phyloP scores from a whole-genome alignment of 2,329 filamentous ascomycete genomes.

The Ramularia endophylla region DNA sequence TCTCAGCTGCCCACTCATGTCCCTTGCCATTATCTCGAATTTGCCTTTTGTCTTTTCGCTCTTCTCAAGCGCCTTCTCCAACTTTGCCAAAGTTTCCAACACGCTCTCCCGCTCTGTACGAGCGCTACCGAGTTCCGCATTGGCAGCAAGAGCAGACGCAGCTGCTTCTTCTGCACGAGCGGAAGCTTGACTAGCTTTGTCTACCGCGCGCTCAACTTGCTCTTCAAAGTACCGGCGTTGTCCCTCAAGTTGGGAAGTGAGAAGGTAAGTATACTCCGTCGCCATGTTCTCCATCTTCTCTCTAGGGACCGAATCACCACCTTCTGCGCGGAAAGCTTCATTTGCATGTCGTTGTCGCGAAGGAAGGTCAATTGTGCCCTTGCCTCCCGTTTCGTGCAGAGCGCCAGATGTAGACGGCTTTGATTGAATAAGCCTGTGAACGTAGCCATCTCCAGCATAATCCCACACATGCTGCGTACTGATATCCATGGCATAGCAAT shows the following conservation, averaged over 20 bases:
- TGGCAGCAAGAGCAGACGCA: slow-evolving; percentile 41
- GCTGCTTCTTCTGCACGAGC: slow-evolving; percentile 60
- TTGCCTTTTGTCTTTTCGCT: slow-evolving; percentile 63
- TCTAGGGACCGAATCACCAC: slow-evolving; percentile 63
- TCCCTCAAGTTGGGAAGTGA: slow-evolving; percentile 87
- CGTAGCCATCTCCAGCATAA: slow-evolving; percentile 91
- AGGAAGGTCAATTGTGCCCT: slow-evolving; percentile 74
- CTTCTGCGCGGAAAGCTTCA: slow-evolving; percentile 34
- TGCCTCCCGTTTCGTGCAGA: background rate
- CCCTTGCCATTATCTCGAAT: slow-evolving; percentile 69
- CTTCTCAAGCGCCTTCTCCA: slow-evolving; percentile 69
- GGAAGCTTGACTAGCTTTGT: slow-evolving; percentile 75
- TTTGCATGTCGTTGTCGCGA: slow-evolving; percentile 36
- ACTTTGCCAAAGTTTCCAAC: slow-evolving; percentile 53
- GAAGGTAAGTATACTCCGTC: slow-evolving; percentile 87
- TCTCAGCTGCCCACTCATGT: slow-evolving; percentile 66
- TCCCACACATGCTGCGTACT: slow-evolving; percentile 97
- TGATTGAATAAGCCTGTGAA: slow-evolving; percentile 89
- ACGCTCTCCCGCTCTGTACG: slow-evolving; percentile 48
- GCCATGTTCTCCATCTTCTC: slow-evolving; percentile 73
- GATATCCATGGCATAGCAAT: slow-evolving; percentile 89
- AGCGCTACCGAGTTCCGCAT: slow-evolving; percentile 48
- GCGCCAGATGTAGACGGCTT: slow-evolving; percentile 52
- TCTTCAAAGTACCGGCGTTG: slow-evolving; percentile 94
- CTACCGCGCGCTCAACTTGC: slow-evolving; percentile 77